Conservation (phyloP, 2,329 filamentous ascomycete species). For the Penicillium sp. region DNA sequence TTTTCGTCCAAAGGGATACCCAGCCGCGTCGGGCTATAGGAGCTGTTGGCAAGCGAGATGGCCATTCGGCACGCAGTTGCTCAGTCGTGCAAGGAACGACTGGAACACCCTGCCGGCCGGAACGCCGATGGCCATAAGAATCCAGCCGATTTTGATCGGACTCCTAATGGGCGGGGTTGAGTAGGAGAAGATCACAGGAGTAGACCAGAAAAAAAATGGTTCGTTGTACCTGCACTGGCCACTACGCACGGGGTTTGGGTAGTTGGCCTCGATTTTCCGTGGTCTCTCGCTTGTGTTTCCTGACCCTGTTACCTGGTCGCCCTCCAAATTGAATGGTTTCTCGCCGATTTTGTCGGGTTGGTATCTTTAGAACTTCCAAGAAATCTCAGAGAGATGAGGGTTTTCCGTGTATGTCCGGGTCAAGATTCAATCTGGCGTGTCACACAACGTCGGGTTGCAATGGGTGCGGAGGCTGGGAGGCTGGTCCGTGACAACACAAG, state of each 20-base stretch:
- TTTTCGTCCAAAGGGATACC: slow-evolving; percentile 43
- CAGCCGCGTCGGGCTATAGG: slow-evolving; percentile 43
- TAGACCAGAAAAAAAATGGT: not conserved
- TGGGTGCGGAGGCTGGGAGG: slow-evolving; percentile 29
- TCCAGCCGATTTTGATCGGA: slow-evolving; percentile 12
- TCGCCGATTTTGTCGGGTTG: not conserved
- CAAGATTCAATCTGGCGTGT: slow-evolving; percentile 21
- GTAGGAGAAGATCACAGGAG: not conserved
- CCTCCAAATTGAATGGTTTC: not conserved
- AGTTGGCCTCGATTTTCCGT: not conserved
- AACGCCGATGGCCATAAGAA: slow-evolving; percentile 45
- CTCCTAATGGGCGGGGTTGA: slow-evolving; percentile 2
- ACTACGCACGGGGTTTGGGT: not conserved
- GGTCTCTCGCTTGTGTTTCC: not conserved
- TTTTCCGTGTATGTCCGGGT: slow-evolving; percentile 10
- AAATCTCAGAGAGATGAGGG: slow-evolving; percentile 7
- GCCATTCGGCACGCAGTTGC: slow-evolving; percentile 42
- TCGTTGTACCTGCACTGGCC: slow-evolving; percentile 5
- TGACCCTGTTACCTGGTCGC: not conserved
- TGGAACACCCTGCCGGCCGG: slow-evolving; percentile 40
- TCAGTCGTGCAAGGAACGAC: slow-evolving; percentile 38
- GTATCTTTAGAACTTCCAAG: not conserved
- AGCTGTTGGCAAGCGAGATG: slow-evolving; percentile 46
- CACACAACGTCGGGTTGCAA: slow-evolving; percentile 33
- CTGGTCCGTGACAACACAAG: slow-evolving; percentile 24